phyloP scores from a whole-genome alignment of 2,329 filamentous ascomycete species.

The Didymella sp. region DNA sequence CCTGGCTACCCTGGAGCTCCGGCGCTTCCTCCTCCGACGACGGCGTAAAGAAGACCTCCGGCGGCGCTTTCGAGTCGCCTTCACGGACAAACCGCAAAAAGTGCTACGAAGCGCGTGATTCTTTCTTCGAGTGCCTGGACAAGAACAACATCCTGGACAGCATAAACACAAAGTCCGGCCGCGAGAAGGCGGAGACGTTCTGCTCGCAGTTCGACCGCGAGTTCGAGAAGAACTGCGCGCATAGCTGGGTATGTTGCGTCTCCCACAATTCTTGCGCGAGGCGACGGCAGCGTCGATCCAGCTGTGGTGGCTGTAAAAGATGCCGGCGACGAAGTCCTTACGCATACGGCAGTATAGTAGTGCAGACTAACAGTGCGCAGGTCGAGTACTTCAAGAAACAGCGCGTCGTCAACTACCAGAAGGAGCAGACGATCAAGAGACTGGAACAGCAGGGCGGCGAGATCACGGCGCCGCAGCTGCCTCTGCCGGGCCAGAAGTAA shows the following conservation, averaged over 20 bases:
- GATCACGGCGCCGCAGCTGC: conserved; percentile 45
- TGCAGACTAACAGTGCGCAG: too few relatives aligned
- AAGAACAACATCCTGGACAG: conserved; percentile 80
- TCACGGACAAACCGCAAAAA: conserved; percentile 78
- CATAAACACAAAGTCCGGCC: conserved; percentile 63
- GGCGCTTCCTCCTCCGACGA: conserved; percentile 49
- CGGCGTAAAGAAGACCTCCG: conserved; percentile 54
- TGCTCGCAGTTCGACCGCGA: conserved; percentile 67
- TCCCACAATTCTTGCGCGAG: too few relatives aligned
- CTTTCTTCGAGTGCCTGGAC: conserved; percentile 88
- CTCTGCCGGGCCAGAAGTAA: conserved; percentile 34
- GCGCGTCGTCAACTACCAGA: conserved; percentile 88
- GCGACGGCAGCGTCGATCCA: too few relatives aligned
- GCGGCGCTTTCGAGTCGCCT: conserved; percentile 74
- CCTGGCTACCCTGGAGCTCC: conserved; percentile 59
- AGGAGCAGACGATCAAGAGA: conserved; percentile 68
- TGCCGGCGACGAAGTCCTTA: conserved; percentile 19
- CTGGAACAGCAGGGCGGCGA: conserved; percentile 54
- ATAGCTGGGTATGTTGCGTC: conserved; percentile 78
- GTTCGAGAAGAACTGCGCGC: conserved; percentile 86
- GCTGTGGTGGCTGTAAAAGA: too few relatives aligned
- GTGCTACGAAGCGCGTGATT: conserved; percentile 91
- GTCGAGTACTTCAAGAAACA: conserved; percentile 98
- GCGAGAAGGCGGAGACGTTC: conserved; percentile 55
- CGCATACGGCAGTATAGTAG: too few relatives aligned